Evolutionary conservation across 345 rosid genomes (phyloP).

Genomic region (Melaleuca quinquenervia): DNA sequence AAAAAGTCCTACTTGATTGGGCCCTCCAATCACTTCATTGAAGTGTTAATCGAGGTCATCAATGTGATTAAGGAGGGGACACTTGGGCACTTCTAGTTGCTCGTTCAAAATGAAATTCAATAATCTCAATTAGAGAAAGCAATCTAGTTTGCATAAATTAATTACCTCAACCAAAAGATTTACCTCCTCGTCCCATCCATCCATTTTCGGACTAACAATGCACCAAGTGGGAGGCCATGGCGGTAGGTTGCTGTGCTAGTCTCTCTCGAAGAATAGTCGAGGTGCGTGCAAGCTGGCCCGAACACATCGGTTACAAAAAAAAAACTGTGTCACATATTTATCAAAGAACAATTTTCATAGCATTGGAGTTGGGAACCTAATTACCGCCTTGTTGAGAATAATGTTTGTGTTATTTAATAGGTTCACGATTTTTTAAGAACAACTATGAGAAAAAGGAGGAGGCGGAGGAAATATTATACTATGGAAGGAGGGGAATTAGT

Average conservation of each 20-base stretch:
- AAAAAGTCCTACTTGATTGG: not conserved
- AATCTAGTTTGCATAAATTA: not conserved
- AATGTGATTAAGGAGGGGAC: not conserved
- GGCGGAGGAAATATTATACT: not conserved
- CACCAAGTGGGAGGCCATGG: not conserved
- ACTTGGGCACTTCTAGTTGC: not conserved
- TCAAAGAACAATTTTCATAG: not conserved
- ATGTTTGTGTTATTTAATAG: not conserved
- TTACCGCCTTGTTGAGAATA: not conserved
- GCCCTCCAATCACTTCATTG: not conserved
- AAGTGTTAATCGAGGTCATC: not conserved
- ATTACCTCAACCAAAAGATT: not conserved
- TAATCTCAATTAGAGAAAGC: not conserved
- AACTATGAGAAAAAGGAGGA: not conserved
- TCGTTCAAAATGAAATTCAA: not conserved
- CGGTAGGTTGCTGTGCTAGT: no score
- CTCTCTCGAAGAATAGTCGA: no score
- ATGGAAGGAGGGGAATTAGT: not conserved
- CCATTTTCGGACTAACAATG: not conserved
- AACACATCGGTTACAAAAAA: no score
- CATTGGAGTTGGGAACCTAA: not conserved
- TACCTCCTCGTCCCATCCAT: not conserved
- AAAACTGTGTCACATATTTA: not conserved
- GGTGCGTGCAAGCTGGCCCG: no score
- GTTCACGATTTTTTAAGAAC: not conserved